Evolutionary conservation across 2,329 filamentous ascomycete genomes (phyloP), one percentile per base, ranked within the genome.

Genomic region (Colletotrichum sp.): DNA sequence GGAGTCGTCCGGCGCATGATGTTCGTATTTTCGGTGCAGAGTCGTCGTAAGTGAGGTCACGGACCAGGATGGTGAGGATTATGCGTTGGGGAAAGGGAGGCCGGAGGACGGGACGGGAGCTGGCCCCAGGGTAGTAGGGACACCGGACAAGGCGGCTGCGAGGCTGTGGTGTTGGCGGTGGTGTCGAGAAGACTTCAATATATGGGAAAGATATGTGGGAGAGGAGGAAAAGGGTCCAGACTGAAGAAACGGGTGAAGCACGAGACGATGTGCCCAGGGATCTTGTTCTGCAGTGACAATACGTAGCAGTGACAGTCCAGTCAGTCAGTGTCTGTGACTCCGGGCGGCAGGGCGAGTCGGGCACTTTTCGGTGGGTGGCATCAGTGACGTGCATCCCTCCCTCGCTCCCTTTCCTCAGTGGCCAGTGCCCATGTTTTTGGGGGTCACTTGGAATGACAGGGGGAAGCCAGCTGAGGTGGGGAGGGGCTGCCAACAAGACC

Each of bases 1-100:
- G 73, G 73, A 39, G 70, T 68, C 57, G 70, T 27, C 57, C 73
- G 74, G 74, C 65, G 74, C 74, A 76, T 76, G 74, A 74, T 74
- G 74, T 65, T 74, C 28, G 59, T 63, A 76, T 69, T 69, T 60
- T 36, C 27, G 28, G 74, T 34, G 70, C 39, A n/a, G 48, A 39
- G 55, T 61, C 36, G 71, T 74, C 65, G 64, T 76, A 68, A 69
- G 59, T 69, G 71, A 64, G 71, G 65, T 74, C 70, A 60, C 65
- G 64, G 59, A 76, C 70, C 64, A 65, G 74, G 73, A 65, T 66
- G 59, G 34, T 30, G 28, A 60, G 22, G 27, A 25, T 76, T 66
- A 76, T 74, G 74, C 70, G 71, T 15, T 30, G 34, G 13, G 13
- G 39, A 22, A 19, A 32, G 28, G 30, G 25, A n/a, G 32, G 27